phyloP scores from a whole-genome alignment of 345 rosid species.

The Boechera retrofracta region DNA sequence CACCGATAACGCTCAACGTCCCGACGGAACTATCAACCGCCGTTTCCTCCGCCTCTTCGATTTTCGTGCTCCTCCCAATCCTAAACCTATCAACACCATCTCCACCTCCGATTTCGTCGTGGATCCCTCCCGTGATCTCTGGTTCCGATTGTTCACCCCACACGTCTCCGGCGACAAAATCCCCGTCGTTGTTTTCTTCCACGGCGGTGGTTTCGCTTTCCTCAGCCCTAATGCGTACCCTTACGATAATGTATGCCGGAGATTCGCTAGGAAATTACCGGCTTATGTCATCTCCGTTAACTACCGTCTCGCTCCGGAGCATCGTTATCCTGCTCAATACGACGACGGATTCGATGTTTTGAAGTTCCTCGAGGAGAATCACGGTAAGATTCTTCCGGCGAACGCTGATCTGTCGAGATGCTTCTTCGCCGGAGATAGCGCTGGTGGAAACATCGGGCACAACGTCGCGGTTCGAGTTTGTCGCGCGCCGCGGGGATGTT shows the following conservation, averaged over 20 bases:
- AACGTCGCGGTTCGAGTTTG: conserved; percentile 61
- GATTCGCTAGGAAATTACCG: conserved; percentile 58
- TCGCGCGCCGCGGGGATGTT: background rate
- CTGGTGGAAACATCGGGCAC: conserved; percentile 84
- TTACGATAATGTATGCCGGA: conserved; percentile 70
- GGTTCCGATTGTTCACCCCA: conserved; percentile 74
- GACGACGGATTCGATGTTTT: conserved; percentile 78
- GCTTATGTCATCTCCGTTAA: conserved; percentile 73
- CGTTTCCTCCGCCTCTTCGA: conserved; percentile 62
- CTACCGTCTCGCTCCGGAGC: conserved; percentile 81
- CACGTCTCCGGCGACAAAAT: conserved; percentile 41
- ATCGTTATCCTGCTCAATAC: conserved; percentile 73
- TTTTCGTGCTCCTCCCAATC: conserved; percentile 51
- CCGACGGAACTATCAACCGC: conserved; percentile 71
- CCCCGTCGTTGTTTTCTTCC: conserved; percentile 78
- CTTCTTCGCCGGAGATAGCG: conserved; percentile 80
- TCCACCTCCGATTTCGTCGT: conserved; percentile 62
- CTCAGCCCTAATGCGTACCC: conserved; percentile 56
- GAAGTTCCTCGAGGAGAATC: conserved; percentile 55
- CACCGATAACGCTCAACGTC: conserved; percentile 50
- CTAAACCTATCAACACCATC: conserved; percentile 56
- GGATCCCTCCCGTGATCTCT: conserved; percentile 66
- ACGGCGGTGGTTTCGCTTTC: conserved; percentile 85
- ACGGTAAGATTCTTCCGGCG: conserved; percentile 44
- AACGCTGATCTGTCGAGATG: conserved; percentile 64